These are phyloP conservation scores for Teratosphaeria pseudoeucalypti DNA, from an alignment of 2,329 filamentous ascomycete species.

Conservation along the genomic window DNA sequence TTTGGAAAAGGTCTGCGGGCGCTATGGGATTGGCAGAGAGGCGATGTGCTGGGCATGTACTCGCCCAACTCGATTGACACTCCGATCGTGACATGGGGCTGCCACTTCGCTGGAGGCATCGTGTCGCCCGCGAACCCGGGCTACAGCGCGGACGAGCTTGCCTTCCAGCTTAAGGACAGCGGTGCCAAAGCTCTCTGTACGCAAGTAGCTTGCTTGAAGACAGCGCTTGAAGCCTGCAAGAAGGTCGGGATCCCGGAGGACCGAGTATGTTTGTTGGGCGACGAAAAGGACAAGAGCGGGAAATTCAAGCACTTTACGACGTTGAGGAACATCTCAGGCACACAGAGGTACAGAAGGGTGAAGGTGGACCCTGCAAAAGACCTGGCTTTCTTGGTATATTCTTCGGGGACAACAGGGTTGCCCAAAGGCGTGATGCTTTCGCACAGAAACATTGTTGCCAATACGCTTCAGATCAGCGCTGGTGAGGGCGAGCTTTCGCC, in stretches of 20 bases:
- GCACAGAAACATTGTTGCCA: slow-evolving; percentile 73
- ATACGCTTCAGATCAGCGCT: slow-evolving; percentile 40
- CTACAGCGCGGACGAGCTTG: slow-evolving; percentile 74
- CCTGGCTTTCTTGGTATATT: slow-evolving; percentile 77
- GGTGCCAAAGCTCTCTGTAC: slow-evolving; percentile 66
- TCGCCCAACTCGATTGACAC: slow-evolving; percentile 82
- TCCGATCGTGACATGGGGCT: slow-evolving; percentile 61
- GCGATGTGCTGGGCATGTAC: slow-evolving; percentile 73
- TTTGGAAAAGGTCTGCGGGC: slow-evolving; percentile 73
- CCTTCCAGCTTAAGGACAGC: slow-evolving; percentile 72
- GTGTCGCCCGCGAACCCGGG: slow-evolving; percentile 80
- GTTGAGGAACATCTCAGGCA: slow-evolving; percentile 53
- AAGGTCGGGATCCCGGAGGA: slow-evolving; percentile 60
- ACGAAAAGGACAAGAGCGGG: slow-evolving; percentile 48
- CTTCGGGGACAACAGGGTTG: slow-evolving; percentile 77
- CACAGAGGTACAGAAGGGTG: slow-evolving; percentile 48
- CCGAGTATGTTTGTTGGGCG: slow-evolving; percentile 66
- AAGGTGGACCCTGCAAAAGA: slow-evolving; percentile 60
- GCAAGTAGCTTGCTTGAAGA: slow-evolving; percentile 52
- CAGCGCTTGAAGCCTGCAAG: slow-evolving; percentile 57
- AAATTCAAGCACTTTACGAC: slow-evolving; percentile 62
- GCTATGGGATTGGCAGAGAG: slow-evolving; percentile 66
- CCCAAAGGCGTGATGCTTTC: slow-evolving; percentile 87
- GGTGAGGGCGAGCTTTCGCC: slow-evolving; percentile 40
- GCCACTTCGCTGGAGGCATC: slow-evolving; percentile 72